Evolutionary conservation across 805 yeast genomes (phyloP).

Genomic region (Wickerhamomyces ciferrii): DNA sequence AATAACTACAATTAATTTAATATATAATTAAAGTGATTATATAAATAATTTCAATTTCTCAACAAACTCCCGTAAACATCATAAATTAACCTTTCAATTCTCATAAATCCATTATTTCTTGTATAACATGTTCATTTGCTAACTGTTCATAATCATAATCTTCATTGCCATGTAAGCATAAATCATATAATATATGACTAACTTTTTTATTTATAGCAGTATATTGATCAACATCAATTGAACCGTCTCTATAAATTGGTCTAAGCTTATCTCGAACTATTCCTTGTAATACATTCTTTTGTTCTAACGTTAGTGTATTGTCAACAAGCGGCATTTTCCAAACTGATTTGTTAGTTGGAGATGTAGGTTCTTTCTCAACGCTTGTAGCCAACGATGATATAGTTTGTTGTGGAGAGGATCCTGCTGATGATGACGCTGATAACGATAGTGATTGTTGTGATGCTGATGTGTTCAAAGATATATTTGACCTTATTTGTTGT

Average conservation of each 20-base stretch:
- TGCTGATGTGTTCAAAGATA: not conserved
- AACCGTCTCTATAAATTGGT: conserved; percentile 37
- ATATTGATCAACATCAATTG: conserved; percentile 35
- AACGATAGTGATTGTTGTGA: not conserved
- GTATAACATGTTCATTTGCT: conserved; percentile 11
- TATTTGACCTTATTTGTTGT: not conserved
- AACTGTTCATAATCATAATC: conserved; percentile 10
- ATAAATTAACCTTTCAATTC: not conserved
- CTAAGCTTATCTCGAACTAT: conserved; percentile 49
- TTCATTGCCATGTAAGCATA: conserved; percentile 14
- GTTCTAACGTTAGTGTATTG: conserved; percentile 23
- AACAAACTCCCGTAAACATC: not conserved
- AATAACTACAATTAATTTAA: not conserved
- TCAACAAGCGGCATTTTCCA: conserved; percentile 2
- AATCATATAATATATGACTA: conserved; percentile 52
- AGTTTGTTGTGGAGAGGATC: not conserved
- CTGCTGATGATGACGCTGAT: conserved; percentile 6
- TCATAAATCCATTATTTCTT: conserved; percentile 7
- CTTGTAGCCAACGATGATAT: not conserved
- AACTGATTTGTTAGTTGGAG: conserved; percentile 3
- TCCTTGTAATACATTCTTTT: conserved; percentile 53
- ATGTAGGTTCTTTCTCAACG: not conserved
- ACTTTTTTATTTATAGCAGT: conserved; percentile 58
- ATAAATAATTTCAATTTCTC: too few relatives aligned
- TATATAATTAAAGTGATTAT: too few relatives aligned